Evolutionary conservation across 306 rosid genomes (phyloP), one percentile per base, ranked within the genome.

Genomic region (Adenanthera pavonina): DNA sequence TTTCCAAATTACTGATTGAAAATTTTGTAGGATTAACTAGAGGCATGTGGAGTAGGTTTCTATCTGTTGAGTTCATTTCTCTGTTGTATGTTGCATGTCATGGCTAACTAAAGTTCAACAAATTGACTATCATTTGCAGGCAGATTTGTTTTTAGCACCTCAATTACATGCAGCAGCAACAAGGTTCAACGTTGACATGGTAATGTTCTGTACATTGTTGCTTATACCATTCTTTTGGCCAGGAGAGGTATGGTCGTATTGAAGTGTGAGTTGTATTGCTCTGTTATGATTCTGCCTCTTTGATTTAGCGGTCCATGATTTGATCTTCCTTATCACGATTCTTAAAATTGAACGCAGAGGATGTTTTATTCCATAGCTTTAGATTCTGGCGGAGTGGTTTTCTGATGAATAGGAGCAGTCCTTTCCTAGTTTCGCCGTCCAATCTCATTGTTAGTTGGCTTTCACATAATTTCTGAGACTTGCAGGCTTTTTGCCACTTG

Each of bases 141-240:
- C 99, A 6, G 99, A 93, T 80, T 3, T 95, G 78, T 95, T 95
- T 87, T 66, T 95, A 81, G 99, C 97, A 1, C 94, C 99, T 51
- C 99, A 95, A 88, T 5, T 95, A 19, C 0, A 83, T 81, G n/a
- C n/a, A n/a, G 13, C 76, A 64, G 89, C 90, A 35, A 36, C 25
- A 9, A 75, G 69, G 82, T 90, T 85, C 92, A 85, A 85, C 56
- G 66, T 91, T 68, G 88, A 87, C 86, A 85, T 54, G 99, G 97
- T 91, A 95, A 74, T 84, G 56, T 72, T 69, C 57, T 49, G 16
- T 81, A 15, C n/a, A 44, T 78, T 57, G 62, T 48, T 64, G 20
- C n/a, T 17, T 53, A 10, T 70, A 36, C 49, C 34, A 33, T 64
- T 16, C 2, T 53, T 20, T n/a, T 49, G 74, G 74, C 46, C 2